phyloP scores from a whole-genome alignment of 73 alveolate species.

The Tetrahymena elliotti region DNA sequence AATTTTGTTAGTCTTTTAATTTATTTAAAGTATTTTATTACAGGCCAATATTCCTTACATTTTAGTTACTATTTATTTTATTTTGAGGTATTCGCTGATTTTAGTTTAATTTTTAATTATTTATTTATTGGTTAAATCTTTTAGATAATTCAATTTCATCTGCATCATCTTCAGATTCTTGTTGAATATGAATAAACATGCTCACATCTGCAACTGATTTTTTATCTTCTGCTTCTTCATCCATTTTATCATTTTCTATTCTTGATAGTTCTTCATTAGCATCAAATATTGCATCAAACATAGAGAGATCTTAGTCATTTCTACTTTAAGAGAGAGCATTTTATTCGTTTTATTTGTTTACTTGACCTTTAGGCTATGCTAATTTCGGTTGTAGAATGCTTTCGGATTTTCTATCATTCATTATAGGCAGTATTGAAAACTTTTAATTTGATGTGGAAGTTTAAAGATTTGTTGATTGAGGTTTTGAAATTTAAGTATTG shows the following conservation, averaged over 20 bases:
- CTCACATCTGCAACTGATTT: neutral
- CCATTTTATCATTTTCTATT: neutral
- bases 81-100: neutral
- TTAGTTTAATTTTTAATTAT: neutral
- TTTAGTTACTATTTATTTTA: too few species aligned
- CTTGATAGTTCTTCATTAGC: neutral
- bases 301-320: neutral
- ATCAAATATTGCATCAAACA: neutral
- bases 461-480: neutral
- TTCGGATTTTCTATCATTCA: neutral
- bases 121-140: neutral
- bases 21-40: neutral
- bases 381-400: too few species aligned
- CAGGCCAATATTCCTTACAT: neutral
- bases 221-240: neutral
- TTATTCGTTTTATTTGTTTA: neutral
- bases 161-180: neutral
- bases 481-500: neutral
- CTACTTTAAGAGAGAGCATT: neutral
- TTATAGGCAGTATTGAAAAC: neutral
- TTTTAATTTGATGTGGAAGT: neutral
- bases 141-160: neutral
- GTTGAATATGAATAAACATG: neutral
- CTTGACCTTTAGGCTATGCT: neutral
- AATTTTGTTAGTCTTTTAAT: neutral